phyloP scores from a whole-genome alignment of 352 stramenopile genomes.

The Phytophthora meadii region DNA sequence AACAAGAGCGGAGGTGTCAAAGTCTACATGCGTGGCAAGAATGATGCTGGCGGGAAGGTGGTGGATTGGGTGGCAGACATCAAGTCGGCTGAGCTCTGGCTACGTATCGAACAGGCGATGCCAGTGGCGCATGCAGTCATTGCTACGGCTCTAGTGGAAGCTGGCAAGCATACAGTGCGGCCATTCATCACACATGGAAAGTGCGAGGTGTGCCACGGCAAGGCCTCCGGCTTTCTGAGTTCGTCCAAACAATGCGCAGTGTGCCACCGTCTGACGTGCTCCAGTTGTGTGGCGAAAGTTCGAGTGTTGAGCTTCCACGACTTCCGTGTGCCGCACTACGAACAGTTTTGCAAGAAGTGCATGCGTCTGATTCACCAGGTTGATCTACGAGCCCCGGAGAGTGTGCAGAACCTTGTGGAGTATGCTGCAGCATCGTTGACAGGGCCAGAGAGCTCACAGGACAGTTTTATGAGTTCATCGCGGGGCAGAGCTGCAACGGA shows the following conservation, averaged over 20 bases:
- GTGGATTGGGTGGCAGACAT: slow-evolving; percentile 75
- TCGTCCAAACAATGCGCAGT: slow-evolving; percentile 70
- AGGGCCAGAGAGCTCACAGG: slow-evolving; percentile 24
- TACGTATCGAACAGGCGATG: slow-evolving; percentile 66
- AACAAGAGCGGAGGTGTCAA: slow-evolving; percentile 81
- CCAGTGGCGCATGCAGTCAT: slow-evolving; percentile 59
- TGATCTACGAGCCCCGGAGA: slow-evolving; percentile 61
- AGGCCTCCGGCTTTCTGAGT: slow-evolving; percentile 61
- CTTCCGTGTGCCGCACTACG: slow-evolving; percentile 57
- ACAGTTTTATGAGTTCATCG: slow-evolving; percentile 25
- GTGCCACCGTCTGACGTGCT: slow-evolving; percentile 69
- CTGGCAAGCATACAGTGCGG: slow-evolving; percentile 42
- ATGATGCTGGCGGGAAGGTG: slow-evolving; percentile 72
- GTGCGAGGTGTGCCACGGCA: slow-evolving; percentile 71
- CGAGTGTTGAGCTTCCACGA: slow-evolving; percentile 69
- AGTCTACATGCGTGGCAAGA: slow-evolving; percentile 82
- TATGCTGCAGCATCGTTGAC: slow-evolving; percentile 47
- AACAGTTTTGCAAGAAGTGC: slow-evolving; percentile 78
- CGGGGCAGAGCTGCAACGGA: slow-evolving; percentile 41
- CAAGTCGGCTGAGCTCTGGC: slow-evolving; percentile 79
- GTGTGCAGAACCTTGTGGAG: slow-evolving; percentile 47
- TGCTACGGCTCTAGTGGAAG: slow-evolving; percentile 63
- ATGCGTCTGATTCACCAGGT: slow-evolving; percentile 68
- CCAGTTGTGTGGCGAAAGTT: slow-evolving; percentile 66
- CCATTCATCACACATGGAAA: slow-evolving; percentile 46